Evolutionary conservation across 208 protist genomes (phyloP).

Genomic region (Leishmania amazonensis): DNA sequence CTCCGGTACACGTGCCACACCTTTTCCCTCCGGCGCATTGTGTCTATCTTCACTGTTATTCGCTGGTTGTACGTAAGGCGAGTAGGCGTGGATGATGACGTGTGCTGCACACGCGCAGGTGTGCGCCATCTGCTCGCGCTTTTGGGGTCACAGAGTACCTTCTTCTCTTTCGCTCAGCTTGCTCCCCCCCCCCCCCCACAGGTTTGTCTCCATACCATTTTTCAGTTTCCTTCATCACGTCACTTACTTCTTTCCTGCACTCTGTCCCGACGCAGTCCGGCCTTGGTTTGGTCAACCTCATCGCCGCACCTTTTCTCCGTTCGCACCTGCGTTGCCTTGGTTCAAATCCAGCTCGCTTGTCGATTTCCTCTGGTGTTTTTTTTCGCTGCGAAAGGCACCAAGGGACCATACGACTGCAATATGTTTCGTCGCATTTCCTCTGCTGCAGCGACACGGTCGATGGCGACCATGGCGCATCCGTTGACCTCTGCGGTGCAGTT

Average conservation of each 20-base stretch:
- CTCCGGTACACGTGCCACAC: neutral
- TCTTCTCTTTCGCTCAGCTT: neutral
- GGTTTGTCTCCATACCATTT: neutral
- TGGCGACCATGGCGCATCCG: neutral
- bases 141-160: neutral
- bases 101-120: neutral
- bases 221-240: neutral
- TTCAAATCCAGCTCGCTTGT: neutral
- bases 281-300: neutral
- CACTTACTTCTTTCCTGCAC: neutral
- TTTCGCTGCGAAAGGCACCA: neutral
- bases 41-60: neutral
- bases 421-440: conserved; percentile 19
- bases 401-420: no score
- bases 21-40: neutral
- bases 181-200: neutral
- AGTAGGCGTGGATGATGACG: neutral
- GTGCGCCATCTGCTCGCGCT: neutral
- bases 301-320: neutral
- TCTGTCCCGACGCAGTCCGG: neutral
- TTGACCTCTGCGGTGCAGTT: neutral
- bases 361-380: neutral
- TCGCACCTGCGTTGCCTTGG: neutral
- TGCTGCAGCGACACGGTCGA: neutral
- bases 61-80: neutral